Conservation (phyloP, 2,329 filamentous ascomycete species). For the Xylariales sp. region DNA sequence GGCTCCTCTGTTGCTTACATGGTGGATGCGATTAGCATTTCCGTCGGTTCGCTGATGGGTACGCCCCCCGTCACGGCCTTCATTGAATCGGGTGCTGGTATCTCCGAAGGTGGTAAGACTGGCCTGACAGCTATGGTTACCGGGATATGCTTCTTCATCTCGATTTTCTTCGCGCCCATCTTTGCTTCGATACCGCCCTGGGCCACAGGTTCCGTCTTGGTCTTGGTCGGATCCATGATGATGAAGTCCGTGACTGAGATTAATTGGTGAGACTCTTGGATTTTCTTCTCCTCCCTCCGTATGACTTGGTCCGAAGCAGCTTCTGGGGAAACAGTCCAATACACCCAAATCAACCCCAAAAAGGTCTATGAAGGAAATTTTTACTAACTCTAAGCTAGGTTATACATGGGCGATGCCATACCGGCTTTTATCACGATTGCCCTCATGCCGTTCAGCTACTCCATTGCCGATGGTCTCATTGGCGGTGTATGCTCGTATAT, state of each 20-base stretch:
- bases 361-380: too few species aligned
- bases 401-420: constrained; percentile 79
- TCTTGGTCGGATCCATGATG: constrained; percentile 89
- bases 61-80: constrained; percentile 80
- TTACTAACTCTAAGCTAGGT: too few species aligned
- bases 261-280: constrained; percentile 85
- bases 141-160: constrained; percentile 79
- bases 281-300: too few species aligned
- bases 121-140: constrained; percentile 77
- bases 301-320: too few species aligned
- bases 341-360: too few species aligned
- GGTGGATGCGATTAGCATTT: constrained; percentile 74
- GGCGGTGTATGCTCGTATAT: constrained; percentile 74
- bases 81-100: constrained; percentile 84
- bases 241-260: constrained; percentile 71
- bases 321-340: too few species aligned
- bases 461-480: constrained; percentile 81
- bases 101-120: constrained; percentile 80
- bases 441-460: constrained; percentile 87
- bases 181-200: constrained; percentile 86
- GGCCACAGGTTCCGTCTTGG: constrained; percentile 83
- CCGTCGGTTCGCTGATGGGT: constrained; percentile 74
- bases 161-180: constrained; percentile 85
- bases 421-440: constrained; percentile 81
- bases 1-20: constrained; percentile 79